Conservation (phyloP, 2,329 filamentous ascomycete species). For the Scleromitrula shiraiana region DNA sequence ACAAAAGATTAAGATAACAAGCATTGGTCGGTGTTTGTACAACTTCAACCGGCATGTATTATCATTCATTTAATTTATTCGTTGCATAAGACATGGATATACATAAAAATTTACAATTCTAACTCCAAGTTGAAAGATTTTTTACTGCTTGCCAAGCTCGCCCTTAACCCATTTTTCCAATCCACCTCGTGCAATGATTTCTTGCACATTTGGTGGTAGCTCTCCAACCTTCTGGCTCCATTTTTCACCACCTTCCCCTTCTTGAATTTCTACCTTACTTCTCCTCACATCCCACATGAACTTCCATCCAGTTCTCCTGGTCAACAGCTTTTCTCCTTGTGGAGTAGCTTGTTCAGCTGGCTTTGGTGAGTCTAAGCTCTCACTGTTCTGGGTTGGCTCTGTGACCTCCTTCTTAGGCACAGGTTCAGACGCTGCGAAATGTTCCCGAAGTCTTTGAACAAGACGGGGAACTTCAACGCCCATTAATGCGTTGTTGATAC, state of each 20-base stretch:
- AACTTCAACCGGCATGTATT: neutral
- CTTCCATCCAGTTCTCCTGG: constrained; percentile 74
- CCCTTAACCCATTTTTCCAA: constrained; percentile 67
- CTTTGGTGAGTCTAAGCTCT: constrained; percentile 43
- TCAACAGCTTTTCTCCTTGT: constrained; percentile 46
- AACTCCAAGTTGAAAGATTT: neutral
- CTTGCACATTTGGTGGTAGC: constrained; percentile 77
- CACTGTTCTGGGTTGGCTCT: constrained; percentile 43
- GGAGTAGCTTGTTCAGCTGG: constrained; percentile 33
- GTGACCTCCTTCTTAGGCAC: constrained; percentile 35
- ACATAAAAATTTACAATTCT: neutral
- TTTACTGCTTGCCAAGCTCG: constrained; percentile 18
- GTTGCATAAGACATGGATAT: neutral
- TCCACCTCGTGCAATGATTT: constrained; percentile 70
- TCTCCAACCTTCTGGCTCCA: constrained; percentile 82
- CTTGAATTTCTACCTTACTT: constrained; percentile 62
- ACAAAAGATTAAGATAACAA: neutral
- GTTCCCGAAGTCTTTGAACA: constrained; percentile 55
- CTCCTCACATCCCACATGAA: constrained; percentile 72
- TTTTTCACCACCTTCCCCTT: constrained; percentile 51
- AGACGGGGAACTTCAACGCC: constrained; percentile 62
- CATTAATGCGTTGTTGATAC: constrained; percentile 73
- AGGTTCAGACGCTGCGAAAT: constrained; percentile 37
- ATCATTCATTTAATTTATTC: neutral
- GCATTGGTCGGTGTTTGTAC: too few relatives aligned